These are phyloP conservation scores for Coemansia umbellata DNA, from an alignment of 192 early-diverging fungal species.

Conservation along the genomic window DNA sequence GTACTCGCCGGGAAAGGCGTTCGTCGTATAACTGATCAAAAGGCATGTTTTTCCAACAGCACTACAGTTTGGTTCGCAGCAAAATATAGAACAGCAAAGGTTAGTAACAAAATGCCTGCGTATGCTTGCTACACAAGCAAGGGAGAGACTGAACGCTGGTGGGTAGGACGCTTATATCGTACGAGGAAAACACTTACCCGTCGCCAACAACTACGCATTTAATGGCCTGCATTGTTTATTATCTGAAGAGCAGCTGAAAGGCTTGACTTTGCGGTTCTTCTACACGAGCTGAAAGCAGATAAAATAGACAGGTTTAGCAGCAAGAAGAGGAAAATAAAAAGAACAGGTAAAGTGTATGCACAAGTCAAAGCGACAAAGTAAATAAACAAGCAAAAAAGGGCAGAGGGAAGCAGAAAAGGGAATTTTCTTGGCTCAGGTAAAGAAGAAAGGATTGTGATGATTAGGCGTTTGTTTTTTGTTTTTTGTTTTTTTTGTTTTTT, in stretches of 20 bases:
- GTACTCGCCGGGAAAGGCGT: constrained; percentile 99
- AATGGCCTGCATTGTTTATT: constrained; percentile 71
- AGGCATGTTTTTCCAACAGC: constrained; percentile 95
- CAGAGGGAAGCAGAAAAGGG: constrained; percentile 27
- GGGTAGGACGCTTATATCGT: no score
- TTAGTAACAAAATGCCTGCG: background rate
- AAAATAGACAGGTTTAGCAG: constrained; percentile 6
- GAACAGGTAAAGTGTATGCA: constrained; percentile 45
- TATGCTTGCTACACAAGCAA: background rate
- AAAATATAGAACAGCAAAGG: background rate
- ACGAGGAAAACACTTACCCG: constrained; percentile 61
- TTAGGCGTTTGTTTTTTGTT: no score
- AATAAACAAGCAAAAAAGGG: constrained; percentile 5
- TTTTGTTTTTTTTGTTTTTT: no score
- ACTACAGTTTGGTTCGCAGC: constrained; percentile 58
- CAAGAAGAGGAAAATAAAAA: constrained; percentile 47
- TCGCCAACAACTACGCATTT: constrained; percentile 87
- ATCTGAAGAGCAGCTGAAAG: constrained; percentile 1
- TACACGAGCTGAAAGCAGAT: constrained; percentile 1
- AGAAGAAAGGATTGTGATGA: no score
- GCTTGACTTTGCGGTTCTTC: constrained; percentile 8
- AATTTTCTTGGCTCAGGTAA: background rate
- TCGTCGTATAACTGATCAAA: constrained; percentile 97
- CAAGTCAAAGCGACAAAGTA: constrained; percentile 53
- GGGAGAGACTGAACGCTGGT: no score